Base-by-base conservation (phyloP, 495 filamentous ascomycete species). In the Penicillium tannophilum region DNA sequence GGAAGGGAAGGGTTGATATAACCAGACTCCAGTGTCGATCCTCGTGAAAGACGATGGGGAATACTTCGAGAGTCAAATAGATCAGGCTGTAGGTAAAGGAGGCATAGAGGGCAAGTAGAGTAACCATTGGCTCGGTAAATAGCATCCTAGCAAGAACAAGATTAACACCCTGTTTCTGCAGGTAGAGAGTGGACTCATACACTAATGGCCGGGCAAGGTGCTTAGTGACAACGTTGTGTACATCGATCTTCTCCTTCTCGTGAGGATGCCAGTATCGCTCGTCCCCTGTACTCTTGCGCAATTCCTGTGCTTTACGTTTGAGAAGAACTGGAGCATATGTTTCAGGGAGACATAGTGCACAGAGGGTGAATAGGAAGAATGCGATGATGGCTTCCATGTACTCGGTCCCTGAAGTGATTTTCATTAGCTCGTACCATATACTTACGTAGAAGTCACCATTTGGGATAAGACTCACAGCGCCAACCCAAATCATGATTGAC, bases 91-190 rank as follows among this genome's bases (percentile, higher is more conserved):
- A 76, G 1, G 63, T 62, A 51, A 76, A 76, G 10, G 68, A 53
- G 14, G 72, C 75, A 23, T 79, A 79, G 20, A 78, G 30, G 0
- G 75, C 65, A 19, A 79, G 63, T 2, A 67, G 61, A 1, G 72
- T 64, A 12, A 76, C 70, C n/a, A 78, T 77, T 0, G 75, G 74
- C 50, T 79, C 76, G 0, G 68, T 77, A 30, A 68, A 59, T 2
- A 79, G 63, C 67, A 79, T 77, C 19, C 48, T 52, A 45, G 1
- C 28, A 20, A 51, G n/a, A 54, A 52, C 20, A 10, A 2, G 43
- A 42, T 28, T 4, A 28, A 28, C 28, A 28, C 28, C 4, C 4
- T 28, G 28, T 28, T 28, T 31, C 11, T 33, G 20, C 14, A 50
- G 24, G 23, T 16, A 33, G 16, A 16, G 30, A 4, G 20, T n/a